Evolutionary conservation across 2,329 filamentous ascomycete species (phyloP).

Genomic region (Ceratocystis destructans): DNA sequence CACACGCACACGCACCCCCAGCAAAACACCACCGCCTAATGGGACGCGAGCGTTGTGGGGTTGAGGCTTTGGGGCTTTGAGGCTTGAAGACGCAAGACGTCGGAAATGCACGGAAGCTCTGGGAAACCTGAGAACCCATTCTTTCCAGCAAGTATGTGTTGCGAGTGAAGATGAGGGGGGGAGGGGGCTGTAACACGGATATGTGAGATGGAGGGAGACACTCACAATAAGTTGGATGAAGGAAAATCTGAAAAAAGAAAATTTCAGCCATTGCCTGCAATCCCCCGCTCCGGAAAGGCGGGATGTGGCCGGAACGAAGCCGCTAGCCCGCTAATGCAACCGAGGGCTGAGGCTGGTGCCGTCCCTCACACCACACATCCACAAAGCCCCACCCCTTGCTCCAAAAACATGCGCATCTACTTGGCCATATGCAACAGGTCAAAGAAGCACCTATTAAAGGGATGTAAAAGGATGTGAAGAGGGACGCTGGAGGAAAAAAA

Average conservation of each 20-base stretch:
- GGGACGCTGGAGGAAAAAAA: not conserved
- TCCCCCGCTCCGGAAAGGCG: not conserved
- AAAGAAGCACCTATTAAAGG: not conserved
- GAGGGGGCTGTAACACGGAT: not conserved
- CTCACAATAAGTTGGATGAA: not conserved
- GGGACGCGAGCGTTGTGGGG: too few relatives aligned
- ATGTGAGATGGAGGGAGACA: not conserved
- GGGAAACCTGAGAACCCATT: not conserved
- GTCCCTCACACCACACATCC: not conserved
- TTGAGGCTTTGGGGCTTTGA: not conserved
- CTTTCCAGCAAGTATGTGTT: not conserved
- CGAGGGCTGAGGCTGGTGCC: not conserved
- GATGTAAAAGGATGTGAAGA: not conserved
- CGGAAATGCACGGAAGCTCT: not conserved
- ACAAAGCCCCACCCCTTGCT: not conserved
- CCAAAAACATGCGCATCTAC: not conserved
- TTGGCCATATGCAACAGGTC: not conserved
- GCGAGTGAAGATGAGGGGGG: not conserved
- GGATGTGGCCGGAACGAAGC: not conserved
- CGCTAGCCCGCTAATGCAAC: not conserved
- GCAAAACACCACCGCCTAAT: not conserved
- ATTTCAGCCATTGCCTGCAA: not conserved
- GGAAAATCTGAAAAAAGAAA: not conserved
- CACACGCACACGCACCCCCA: not conserved
- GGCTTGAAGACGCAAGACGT: not conserved